Conservation (phyloP, 148 eudicot species). For the Gaultheria prostrata region DNA sequence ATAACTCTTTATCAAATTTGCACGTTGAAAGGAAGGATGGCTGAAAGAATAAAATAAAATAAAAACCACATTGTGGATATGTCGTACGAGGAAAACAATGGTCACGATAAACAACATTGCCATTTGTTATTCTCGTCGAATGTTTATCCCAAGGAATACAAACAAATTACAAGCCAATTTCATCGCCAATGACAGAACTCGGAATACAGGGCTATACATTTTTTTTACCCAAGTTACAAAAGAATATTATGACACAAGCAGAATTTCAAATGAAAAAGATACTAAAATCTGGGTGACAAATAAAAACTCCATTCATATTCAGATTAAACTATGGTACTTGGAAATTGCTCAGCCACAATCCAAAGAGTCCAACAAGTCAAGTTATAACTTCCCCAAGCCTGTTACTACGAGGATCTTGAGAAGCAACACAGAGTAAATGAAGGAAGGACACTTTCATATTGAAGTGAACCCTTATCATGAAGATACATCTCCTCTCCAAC, state of each 20-base stretch:
- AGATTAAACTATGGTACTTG: background rate
- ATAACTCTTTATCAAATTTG: too few relatives aligned
- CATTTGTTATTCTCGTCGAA: background rate
- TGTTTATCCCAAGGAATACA: background rate
- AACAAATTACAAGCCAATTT: too few relatives aligned
- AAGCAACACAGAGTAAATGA: background rate
- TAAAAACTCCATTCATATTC: background rate
- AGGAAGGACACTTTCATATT: too few relatives aligned
- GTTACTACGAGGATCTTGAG: background rate
- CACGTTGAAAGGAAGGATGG: too few relatives aligned
- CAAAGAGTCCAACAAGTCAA: background rate
- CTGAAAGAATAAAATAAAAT: too few relatives aligned
- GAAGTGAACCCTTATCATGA: background rate
- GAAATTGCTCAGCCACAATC: background rate
- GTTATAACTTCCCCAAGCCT: slow-evolving; percentile 5
- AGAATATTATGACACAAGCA: background rate
- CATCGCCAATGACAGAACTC: background rate
- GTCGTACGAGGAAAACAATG: background rate
- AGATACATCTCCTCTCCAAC: background rate
- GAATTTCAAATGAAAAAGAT: background rate
- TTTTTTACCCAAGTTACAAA: background rate
- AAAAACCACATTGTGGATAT: too few relatives aligned
- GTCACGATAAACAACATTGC: background rate
- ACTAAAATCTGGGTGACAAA: background rate
- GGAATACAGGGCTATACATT: background rate